Evolutionary conservation across 495 filamentous ascomycete species (phyloP).

Genomic region (Pseudotulostoma volvatum): DNA sequence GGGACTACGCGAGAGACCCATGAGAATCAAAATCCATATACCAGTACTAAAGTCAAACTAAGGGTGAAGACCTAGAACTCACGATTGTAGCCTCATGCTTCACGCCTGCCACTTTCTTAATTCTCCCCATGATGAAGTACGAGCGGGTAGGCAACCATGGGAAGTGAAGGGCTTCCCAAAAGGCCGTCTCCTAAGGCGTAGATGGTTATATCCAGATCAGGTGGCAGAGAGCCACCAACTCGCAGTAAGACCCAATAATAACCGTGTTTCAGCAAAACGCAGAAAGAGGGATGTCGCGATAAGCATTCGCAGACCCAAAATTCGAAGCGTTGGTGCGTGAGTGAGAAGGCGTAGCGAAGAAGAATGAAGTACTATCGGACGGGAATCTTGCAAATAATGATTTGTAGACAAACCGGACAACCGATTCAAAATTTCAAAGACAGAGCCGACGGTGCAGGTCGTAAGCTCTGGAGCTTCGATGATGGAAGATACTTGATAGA

Average conservation of each 20-base stretch:
- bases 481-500: neutral
- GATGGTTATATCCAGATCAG: constrained; percentile 17
- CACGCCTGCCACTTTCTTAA: constrained; percentile 81
- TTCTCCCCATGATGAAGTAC: constrained; percentile 66
- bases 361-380: neutral
- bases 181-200: constrained; percentile 16
- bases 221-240: constrained; percentile 22
- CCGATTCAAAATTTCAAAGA: constrained; percentile 1
- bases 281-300: neutral
- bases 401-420: neutral
- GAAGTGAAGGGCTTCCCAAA: constrained; percentile 18
- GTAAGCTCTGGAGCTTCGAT: constrained; percentile 1
- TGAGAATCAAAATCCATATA: no score
- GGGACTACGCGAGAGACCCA: constrained; percentile 50
- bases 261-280: neutral
- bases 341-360: no score
- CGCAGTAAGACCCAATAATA: constrained; percentile 19
- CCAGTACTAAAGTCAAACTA: no score
- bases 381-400: neutral
- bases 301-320: neutral
- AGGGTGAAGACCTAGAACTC: no score
- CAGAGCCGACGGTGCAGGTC: constrained; percentile 7
- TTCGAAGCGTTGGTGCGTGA: neutral
- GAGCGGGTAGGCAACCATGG: constrained; percentile 30
- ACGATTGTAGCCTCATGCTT: constrained; percentile 92